Base-by-base conservation (phyloP, 768 basidiomycete species). In the Russula sp. region DNA sequence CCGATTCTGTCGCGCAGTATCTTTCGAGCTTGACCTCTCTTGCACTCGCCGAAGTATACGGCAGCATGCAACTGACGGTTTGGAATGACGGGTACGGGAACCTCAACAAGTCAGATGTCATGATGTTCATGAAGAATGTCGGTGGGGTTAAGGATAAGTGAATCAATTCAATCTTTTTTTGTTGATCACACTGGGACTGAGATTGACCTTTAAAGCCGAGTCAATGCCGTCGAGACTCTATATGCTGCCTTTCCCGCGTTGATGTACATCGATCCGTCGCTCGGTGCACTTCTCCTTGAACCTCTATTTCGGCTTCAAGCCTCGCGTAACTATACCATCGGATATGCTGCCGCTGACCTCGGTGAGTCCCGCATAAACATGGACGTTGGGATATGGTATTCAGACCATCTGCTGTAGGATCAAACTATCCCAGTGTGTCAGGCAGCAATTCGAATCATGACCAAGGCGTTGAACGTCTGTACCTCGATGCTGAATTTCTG, bases 181-280 rank as follows among this genome's bases (percentile, higher is more conserved):
- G 22, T 63, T 40, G 46, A 13, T 55, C 5, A 18, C 16, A 46
- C 20, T 54, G 50, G n/a, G 38, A 51, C 32, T 58, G 9, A 24
- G 53, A 48, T 57, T 36, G 55, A 9, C 56, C 18, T 42, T 40
- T 38, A 34, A 18, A 67, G 51, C 28, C 59, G 65, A 28, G 77
- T 76, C 6, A 83, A 79, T 67, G 78, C 84, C 0, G 82, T 85
- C 10, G 85, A 87, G 62, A 82, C 84, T 24, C 75, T 82, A n/a
- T 82, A 75, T 66, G 73, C 81, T 24, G 69, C 83, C 6, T 85
- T 81, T 71, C 84, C 78, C 11, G 72, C 80, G 5, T 73, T 84
- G 55, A 70, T 87, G 58, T 87, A 85, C 68, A 75, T 79, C 53
- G 84, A 85, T 69, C 80, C 84, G 1, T 64, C 57, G 1, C 75